Evolutionary conservation across 2,329 filamentous ascomycete species (phyloP), one percentile per base, ranked within the genome.

Genomic region (Juglanconis sp.): DNA sequence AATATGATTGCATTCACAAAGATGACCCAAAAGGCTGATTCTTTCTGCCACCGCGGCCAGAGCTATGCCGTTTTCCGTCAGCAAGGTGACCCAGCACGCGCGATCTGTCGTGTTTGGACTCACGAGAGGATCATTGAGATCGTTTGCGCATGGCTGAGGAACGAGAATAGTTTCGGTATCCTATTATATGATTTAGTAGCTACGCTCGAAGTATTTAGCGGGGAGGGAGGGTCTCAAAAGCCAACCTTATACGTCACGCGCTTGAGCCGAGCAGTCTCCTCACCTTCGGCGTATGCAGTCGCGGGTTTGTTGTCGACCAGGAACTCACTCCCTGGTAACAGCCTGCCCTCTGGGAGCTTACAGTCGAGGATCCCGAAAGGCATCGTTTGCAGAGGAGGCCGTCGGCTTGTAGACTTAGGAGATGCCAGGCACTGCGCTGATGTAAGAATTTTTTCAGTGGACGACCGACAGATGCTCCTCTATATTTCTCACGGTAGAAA

Each of bases 331-430:
- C 69, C 69, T 2, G 69, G 68, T 30, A 67, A 64, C 15, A 31
- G 4, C 17, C 54, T 46, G 13, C 61, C 61, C 34, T 48, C 60
- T 30, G 63, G 57, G 30, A 60, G 49, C n/a, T 65, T 63, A 1
- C 65, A 63, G 46, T 70, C 60, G 13, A 71, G 52, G 38, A 71
- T 68, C 51, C 69, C 69, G 32, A 70, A 65, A 54, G 68, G 63
- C 69, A 64, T 65, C 7, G 42, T 56, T 42, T 42, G 53, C 8
- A 59, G 38, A 31, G 60, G 13, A 24, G 24, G 24, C 24, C 24
- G 24, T 24, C 24, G 24, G 24, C 24, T 24, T 24, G 24, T 24
- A 24, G 24, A 24, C 24, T 24, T 24, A 24, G 24, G 24, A 24
- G 24, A 24, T 2, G 24, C 24, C 24, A 24, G 24, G 24, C 24